Evolutionary conservation across 164 flowering plant species (phyloP), one percentile per base, ranked within the genome.

Genomic region (Saururus chinensis): DNA sequence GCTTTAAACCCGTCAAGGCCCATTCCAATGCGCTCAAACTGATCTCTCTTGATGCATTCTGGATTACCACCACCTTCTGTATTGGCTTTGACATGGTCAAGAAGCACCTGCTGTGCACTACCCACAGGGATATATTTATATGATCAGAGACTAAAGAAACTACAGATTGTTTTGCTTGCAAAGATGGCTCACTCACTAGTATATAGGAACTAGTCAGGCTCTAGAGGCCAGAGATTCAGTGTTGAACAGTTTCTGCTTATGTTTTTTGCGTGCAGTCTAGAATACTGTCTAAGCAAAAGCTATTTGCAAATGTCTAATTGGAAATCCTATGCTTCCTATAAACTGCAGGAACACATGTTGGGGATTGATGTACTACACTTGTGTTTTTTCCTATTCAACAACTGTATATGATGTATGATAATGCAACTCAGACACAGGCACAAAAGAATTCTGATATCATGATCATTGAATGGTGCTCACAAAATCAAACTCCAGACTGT

Each of bases 1-100:
- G 79, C 51, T 71, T 35, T 53, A 80, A 78, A 68, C 69, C 76
- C 16, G 68, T 42, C 59, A 74, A 65, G 56, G 68, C 74, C 76
- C 75, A 55, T 69, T 57, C 54, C 55, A 82, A 69, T 57, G 80
- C 81, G 41, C 68, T 74, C 57, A 54, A 72, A 73, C 76, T 73
- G 35, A 71, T 64, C 17, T 80, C 79, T 63, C 73, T 72, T 4
- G 82, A 66, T 64, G 83, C 84, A 60, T 83, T 86, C 76, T 73
- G 80, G 71, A 84, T 74, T 77, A 83, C 81, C 87, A 84, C 77
- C 75, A 83, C 85, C 70, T 72, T 76, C 65, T 77, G 69, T 35
- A 19, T 53, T 48, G 51, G 75, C 55, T 53, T 57, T 22, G 75
- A 53, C 75, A 73, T 73, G 42, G 17, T 57, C 23, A 40, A 22